phyloP scores from a whole-genome alignment of 306 rosid genomes.

The Corylus avellana region DNA sequence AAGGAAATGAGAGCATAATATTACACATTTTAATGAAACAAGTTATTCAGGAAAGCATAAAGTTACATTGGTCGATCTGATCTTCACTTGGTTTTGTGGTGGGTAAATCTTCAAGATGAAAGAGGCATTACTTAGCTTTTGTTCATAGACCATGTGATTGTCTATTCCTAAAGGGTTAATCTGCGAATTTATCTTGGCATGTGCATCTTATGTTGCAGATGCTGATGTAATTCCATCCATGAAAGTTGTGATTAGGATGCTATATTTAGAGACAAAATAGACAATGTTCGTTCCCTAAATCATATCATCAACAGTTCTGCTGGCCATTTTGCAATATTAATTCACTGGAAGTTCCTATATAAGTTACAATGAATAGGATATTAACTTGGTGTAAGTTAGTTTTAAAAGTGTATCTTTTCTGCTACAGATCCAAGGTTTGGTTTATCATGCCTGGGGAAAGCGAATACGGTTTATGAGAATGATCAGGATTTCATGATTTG shows the following conservation, averaged over 20 bases:
- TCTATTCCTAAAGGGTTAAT: neutral
- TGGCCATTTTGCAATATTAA: neutral
- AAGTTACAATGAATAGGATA: neutral
- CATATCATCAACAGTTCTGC: neutral
- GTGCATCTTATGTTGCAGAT: neutral
- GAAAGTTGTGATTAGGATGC: no score
- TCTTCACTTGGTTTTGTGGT: neutral
- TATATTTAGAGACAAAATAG: neutral
- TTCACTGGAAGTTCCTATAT: neutral
- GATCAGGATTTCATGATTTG: constrained; percentile 73
- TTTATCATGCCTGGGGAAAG: constrained; percentile 71
- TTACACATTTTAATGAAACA: neutral
- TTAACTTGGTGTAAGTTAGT: neutral
- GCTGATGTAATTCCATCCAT: neutral
- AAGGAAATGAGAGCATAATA: neutral
- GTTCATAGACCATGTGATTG: neutral
- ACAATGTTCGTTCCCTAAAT: neutral
- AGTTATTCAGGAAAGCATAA: neutral
- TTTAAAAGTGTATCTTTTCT: constrained; percentile 1
- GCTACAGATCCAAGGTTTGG: constrained; percentile 74
- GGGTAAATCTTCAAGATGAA: neutral
- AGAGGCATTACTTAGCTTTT: neutral
- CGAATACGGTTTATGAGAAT: constrained; percentile 57
- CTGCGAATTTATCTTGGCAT: neutral
- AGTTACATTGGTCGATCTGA: neutral